A percentile compares a stretch with the other conserved stretches of the same genome.
Evolutionary conservation across 768 basidiomycete species (phyloP).

Genomic region (Hypholoma sublateritium): DNA sequence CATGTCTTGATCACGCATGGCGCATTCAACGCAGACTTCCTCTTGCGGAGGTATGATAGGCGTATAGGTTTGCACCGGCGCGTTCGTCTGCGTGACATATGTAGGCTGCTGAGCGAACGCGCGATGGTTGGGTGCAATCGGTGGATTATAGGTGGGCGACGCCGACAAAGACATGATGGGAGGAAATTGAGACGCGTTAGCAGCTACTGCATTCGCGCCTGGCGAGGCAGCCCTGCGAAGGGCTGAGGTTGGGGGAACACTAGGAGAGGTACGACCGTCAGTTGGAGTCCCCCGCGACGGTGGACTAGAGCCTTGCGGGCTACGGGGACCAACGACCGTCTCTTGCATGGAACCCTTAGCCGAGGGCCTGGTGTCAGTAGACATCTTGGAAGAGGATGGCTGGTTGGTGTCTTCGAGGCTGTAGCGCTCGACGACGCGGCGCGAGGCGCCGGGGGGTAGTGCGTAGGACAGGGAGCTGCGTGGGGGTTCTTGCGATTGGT

Average conservation of each 20-base stretch:
- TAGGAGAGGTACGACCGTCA: constrained; percentile 24
- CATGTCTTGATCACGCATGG: constrained; percentile 99
- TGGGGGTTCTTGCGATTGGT: constrained; percentile 34
- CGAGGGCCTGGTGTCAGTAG: constrained; percentile 33
- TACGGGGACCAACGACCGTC: constrained; percentile 19
- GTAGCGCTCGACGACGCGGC: constrained; percentile 51
- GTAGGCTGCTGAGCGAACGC: constrained; percentile 77
- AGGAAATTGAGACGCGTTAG: constrained; percentile 25
- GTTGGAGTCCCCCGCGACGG: constrained; percentile 16
- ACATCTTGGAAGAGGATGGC: constrained; percentile 33
- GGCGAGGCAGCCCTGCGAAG: constrained; percentile 13
- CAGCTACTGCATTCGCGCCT: constrained; percentile 26
- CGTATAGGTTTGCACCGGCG: constrained; percentile 60
- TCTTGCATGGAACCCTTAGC: constrained; percentile 29
- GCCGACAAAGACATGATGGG: constrained; percentile 60
- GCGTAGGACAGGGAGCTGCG: constrained; percentile 44
- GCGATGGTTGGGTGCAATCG: constrained; percentile 66
- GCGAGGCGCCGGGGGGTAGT: constrained; percentile 40
- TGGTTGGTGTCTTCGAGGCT: constrained; percentile 47
- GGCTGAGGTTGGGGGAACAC: constrained; percentile 31
- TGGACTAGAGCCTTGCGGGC: constrained; percentile 16
- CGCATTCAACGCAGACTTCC: constrained; percentile 94
- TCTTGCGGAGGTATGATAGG: constrained; percentile 61
- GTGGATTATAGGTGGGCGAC: constrained; percentile 59
- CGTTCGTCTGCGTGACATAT: constrained; percentile 58